Evolutionary conservation across 495 filamentous ascomycete genomes (phyloP), one percentile per base, ranked within the genome.

Genomic region (Astrothelium subdiscretum): DNA sequence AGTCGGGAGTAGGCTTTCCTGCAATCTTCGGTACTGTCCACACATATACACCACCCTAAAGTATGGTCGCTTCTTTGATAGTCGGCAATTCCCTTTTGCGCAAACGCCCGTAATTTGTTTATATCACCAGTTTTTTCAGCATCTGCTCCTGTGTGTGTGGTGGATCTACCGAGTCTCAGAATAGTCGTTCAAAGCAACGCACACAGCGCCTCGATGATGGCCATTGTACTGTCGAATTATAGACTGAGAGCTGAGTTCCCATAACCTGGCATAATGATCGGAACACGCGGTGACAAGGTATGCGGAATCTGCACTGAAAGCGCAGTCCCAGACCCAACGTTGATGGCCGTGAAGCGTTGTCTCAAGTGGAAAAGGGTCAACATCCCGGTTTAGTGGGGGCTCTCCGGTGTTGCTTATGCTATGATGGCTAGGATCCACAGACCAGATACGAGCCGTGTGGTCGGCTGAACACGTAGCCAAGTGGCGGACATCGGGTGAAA

Each of bases 241-340:
- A 59, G 84, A 84, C 69, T 96, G 89, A 48, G 79, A 82, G 59
- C 79, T 80, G 63, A 98, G 76, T 78, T 98, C 94, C 94, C 94
- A 98, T 60, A 98, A 75, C n/a, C 94, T 80, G 1, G 94, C 94
- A 73, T 96, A 98, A 73, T 98, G 94, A 73, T 98, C 94, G 58
- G 87, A 91, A 70, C 94, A 97, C 11, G 95, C 95, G 2, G 95
- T 98, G n/a, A 98, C 94, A 2, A 98, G 77, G 71, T 98, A 98
- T 0, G 94, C 94, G 35, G 87, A 92, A 71, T 98, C 94, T 11
- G 95, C 94, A 63, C 89, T 94, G 76, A 97, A 98, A 2, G 94
- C 94, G 71, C 94, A 98, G 74, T 98, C 94, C 94, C 94, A 98
- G 0, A 98, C 94, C 94, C 94, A 98, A 35, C 94, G 86, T 74